Conservation (phyloP, 768 basidiomycete species). For the Auricularia sp. region DNA sequence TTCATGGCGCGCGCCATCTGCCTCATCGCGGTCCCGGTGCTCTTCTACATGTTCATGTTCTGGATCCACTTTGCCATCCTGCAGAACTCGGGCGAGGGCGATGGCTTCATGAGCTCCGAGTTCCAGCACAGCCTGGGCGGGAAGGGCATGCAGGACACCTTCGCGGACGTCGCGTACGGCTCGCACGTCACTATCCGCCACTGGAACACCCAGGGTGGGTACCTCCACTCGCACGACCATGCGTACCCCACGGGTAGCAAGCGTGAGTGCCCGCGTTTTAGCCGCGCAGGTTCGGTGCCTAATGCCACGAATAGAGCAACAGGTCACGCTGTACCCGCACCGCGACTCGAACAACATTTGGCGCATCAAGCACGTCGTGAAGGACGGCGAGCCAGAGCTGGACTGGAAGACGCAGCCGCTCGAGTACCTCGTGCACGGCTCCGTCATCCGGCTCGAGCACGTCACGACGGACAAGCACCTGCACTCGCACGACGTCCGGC, state of each 20-base stretch:
- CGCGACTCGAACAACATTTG: slow-evolving; percentile 94
- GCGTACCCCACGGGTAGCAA: slow-evolving; percentile 83
- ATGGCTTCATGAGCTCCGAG: slow-evolving; percentile 98
- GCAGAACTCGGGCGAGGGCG: slow-evolving; percentile 86
- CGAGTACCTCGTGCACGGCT: slow-evolving; percentile 51
- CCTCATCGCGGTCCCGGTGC: slow-evolving; percentile 70
- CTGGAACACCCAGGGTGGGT: slow-evolving; percentile 96
- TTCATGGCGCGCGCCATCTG: slow-evolving; percentile 85
- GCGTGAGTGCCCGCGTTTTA: slow-evolving; percentile 42
- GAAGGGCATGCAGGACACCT: slow-evolving; percentile 86
- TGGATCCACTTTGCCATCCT: slow-evolving; percentile 87
- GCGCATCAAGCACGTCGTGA: slow-evolving; percentile 62
- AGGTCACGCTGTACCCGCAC: slow-evolving; percentile 97
- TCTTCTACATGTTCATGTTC: slow-evolving; percentile 97
- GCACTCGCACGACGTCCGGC: slow-evolving; percentile 91
- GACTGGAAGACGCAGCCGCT: slow-evolving; percentile 46
- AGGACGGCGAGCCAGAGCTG: slow-evolving; percentile 26
- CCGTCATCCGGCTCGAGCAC: slow-evolving; percentile 76
- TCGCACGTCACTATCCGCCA: slow-evolving; percentile 79
- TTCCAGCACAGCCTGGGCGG: slow-evolving; percentile 94
- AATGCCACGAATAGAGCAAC: slow-evolving; percentile 61
- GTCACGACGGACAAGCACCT: slow-evolving; percentile 71
- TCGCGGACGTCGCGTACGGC: slow-evolving; percentile 71
- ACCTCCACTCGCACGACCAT: slow-evolving; percentile 89
- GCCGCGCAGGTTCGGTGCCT: not conserved